Percentiles rank a stretch among this genome's conserved stretches.
Evolutionary conservation across 2,329 filamentous ascomycete genomes (phyloP).

Genomic region (Cladorrhinum sp.): DNA sequence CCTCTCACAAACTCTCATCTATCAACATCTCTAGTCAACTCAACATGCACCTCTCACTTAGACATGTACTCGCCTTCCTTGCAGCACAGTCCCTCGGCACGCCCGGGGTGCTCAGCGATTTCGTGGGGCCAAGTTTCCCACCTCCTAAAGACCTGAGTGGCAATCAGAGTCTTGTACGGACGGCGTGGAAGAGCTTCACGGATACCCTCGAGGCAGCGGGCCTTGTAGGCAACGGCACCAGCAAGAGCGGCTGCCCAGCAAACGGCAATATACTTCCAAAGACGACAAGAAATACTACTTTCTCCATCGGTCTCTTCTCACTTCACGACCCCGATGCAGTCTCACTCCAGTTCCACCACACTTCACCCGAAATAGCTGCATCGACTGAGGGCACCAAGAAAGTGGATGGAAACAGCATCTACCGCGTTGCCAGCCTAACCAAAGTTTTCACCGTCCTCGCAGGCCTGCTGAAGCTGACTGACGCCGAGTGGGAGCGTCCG

Average conservation of each 20-base stretch:
- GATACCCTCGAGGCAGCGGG: conserved; percentile 25
- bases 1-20: too few species aligned
- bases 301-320: conserved; percentile 41
- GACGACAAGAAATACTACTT: conserved; percentile 34
- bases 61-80: conserved; percentile 1
- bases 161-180: conserved; percentile 32
- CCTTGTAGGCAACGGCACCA: conserved; percentile 22
- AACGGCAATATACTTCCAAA: conserved; percentile 15
- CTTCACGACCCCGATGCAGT: conserved; percentile 33
- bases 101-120: conserved; percentile 21
- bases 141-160: conserved; percentile 35
- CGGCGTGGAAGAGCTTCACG: conserved; percentile 35
- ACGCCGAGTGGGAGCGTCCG: conserved; percentile 35
- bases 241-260: conserved; percentile 10
- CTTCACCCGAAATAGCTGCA: conserved; percentile 32
- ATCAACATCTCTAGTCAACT: background rate
- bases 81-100: background rate
- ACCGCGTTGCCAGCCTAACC: conserved; percentile 40
- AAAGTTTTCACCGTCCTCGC: conserved; percentile 40
- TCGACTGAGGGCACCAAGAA: conserved; percentile 32
- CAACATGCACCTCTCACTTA: conserved; percentile 9
- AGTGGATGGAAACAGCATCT: conserved; percentile 42
- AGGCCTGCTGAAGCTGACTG: conserved; percentile 35
- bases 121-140: conserved; percentile 34
- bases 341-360: conserved; percentile 36